A percentile compares a stretch with the other conserved stretches of the same genome.
Evolutionary conservation across 2,329 filamentous ascomycete genomes (phyloP).

Genomic region (Ascochyta lentis): DNA sequence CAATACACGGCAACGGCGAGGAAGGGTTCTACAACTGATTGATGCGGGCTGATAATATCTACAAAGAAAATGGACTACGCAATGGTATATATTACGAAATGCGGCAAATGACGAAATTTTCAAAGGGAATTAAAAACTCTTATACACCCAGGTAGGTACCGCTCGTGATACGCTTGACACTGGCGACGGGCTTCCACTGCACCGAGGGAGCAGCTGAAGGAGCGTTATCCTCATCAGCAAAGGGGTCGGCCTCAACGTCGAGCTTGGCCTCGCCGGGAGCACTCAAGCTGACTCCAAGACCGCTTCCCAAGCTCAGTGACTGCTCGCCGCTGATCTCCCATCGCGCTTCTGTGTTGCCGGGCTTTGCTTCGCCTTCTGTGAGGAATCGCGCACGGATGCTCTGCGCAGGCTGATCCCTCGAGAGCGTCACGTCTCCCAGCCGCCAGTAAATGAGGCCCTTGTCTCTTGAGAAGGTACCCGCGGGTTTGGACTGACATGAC

Average conservation of each 20-base stretch:
- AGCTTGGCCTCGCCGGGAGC: slow-evolving; percentile 50
- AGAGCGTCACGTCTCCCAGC: slow-evolving; percentile 73
- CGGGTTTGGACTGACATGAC: slow-evolving; percentile 77
- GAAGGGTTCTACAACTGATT: not conserved
- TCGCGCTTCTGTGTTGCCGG: slow-evolving; percentile 79
- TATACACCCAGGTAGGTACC: slow-evolving; percentile 48
- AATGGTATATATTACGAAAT: not conserved
- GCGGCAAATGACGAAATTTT: not conserved
- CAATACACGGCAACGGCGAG: not conserved
- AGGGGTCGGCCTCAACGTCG: slow-evolving; percentile 66
- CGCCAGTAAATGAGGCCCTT: slow-evolving; percentile 82
- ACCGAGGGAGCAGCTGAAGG: slow-evolving; percentile 31
- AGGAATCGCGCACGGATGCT: slow-evolving; percentile 85
- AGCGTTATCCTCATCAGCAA: slow-evolving; percentile 65
- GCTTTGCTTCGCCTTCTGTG: slow-evolving; percentile 72
- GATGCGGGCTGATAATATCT: not conserved
- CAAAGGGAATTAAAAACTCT: not conserved
- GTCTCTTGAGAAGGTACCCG: slow-evolving; percentile 79
- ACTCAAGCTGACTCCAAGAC: slow-evolving; percentile 63
- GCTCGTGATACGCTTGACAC: slow-evolving; percentile 47
- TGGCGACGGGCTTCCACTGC: slow-evolving; percentile 43
- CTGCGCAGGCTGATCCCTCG: slow-evolving; percentile 64
- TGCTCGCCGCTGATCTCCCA: slow-evolving; percentile 72
- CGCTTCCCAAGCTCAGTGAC: slow-evolving; percentile 60
- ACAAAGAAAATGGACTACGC: not conserved